Conservation (phyloP, 345 rosid genomes). For the Ceriops zippeliana region DNA sequence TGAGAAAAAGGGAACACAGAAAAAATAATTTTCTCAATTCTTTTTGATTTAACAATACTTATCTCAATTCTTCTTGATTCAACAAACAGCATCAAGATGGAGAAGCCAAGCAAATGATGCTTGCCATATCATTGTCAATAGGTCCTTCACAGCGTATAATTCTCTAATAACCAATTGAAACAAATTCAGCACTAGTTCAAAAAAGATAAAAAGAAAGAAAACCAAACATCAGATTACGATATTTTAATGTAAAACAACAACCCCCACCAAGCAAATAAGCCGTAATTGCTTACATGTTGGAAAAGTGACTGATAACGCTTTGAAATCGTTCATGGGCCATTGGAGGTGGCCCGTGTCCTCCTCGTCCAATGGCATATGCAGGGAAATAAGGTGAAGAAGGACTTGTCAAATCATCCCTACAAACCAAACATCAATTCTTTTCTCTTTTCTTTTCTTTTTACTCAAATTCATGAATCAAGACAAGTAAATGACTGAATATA, state of each 20-base stretch:
- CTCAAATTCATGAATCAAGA: neutral
- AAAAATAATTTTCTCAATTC: too few species aligned
- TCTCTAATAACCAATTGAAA: constrained; percentile 46
- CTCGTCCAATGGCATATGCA: constrained; percentile 40
- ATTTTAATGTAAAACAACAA: too few species aligned
- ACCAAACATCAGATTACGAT: constrained; percentile 9
- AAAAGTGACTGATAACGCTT: constrained; percentile 86
- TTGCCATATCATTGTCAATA: constrained; percentile 96
- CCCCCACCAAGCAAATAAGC: too few species aligned
- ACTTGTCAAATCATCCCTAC: constrained; percentile 77
- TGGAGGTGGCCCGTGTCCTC: constrained; percentile 78
- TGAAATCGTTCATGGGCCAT: constrained; percentile 90
- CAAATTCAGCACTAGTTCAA: constrained; percentile 1
- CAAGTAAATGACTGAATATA: neutral
- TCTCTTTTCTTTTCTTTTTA: neutral
- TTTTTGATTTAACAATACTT: too few species aligned
- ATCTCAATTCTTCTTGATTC: too few species aligned
- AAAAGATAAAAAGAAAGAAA: constrained; percentile 3
- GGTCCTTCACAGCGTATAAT: constrained; percentile 97
- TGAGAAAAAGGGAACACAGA: too few species aligned
- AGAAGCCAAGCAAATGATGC: constrained; percentile 91
- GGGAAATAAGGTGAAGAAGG: constrained; percentile 82
- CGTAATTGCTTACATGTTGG: constrained; percentile 50
- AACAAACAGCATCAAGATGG: constrained; percentile 90
- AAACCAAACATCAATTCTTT: constrained; percentile 5